Percentiles rank a stretch among this genome's conserved stretches.
Evolutionary conservation across 2,329 filamentous ascomycete genomes (phyloP).

Genomic region (Colletotrichum sp.): DNA sequence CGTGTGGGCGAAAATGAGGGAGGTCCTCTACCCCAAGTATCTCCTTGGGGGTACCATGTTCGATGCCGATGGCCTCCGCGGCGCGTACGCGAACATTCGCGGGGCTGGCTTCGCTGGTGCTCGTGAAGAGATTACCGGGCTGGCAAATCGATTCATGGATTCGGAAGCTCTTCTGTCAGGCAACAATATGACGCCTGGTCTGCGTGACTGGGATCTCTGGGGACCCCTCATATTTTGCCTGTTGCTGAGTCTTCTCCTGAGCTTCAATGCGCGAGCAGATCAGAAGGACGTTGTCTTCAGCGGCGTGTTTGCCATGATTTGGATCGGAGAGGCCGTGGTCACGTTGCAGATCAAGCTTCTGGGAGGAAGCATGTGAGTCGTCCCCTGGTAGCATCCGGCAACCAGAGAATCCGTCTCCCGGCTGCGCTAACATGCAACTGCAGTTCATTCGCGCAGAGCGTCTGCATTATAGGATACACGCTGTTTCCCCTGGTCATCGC

Average conservation of each 20-base stretch:
- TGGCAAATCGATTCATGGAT: conserved; percentile 68
- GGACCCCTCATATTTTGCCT: conserved; percentile 95
- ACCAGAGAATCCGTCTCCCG: not conserved
- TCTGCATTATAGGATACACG: conserved; percentile 98
- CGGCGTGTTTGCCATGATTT: conserved; percentile 94
- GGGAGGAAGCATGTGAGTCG: conserved; percentile 91
- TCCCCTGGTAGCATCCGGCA: not conserved
- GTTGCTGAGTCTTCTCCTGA: conserved; percentile 84
- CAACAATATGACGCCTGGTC: conserved; percentile 83
- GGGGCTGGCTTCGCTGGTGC: conserved; percentile 64
- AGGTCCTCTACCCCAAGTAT: conserved; percentile 96
- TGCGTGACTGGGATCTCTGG: conserved; percentile 98
- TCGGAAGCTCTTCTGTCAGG: conserved; percentile 63
- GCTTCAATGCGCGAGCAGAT: conserved; percentile 76
- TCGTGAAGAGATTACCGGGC: conserved; percentile 64
- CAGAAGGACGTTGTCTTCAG: conserved; percentile 93
- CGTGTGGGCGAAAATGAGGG: conserved; percentile 97
- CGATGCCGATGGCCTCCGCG: conserved; percentile 59
- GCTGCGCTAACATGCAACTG: conserved; percentile 10
- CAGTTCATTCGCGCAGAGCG: conserved; percentile 96
- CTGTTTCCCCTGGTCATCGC: conserved; percentile 96
- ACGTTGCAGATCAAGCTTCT: conserved; percentile 98
- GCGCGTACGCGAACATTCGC: conserved; percentile 66
- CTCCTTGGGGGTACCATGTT: conserved; percentile 76
- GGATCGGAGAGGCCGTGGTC: conserved; percentile 95